Evolutionary conservation across 164 flowering plant genomes (phyloP).

Genomic region (Berberis thunbergii): DNA sequence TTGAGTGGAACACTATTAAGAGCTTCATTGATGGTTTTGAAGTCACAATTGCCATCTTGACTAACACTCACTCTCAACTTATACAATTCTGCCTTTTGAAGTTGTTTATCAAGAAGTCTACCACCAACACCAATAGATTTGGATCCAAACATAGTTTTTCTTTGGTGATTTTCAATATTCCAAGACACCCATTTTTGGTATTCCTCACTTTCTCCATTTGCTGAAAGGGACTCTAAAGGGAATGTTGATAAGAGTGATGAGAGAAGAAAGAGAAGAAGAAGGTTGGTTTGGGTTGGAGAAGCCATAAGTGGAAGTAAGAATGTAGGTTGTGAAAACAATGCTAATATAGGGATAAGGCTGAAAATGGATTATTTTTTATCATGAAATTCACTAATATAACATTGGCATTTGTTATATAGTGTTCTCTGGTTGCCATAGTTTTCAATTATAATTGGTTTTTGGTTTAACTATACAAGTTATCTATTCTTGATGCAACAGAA

Average conservation of each 20-base stretch:
- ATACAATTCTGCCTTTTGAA: slow-evolving; percentile 36
- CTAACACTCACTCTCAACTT: slow-evolving; percentile 27
- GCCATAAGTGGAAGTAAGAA: slow-evolving; percentile 11
- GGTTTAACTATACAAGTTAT: background rate
- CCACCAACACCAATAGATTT: background rate
- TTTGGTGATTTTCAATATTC: slow-evolving; percentile 25
- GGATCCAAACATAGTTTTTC: slow-evolving; percentile 4
- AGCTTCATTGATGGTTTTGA: slow-evolving; percentile 30
- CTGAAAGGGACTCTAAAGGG: slow-evolving; percentile 7
- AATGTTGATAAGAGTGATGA: background rate
- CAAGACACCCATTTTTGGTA: slow-evolving; percentile 38
- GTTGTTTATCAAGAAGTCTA: slow-evolving; percentile 23
- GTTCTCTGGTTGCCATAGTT: background rate
- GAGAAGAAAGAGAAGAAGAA: slow-evolving; percentile 12
- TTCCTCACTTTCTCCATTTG: slow-evolving; percentile 7
- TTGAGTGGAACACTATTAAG: slow-evolving; percentile 23
- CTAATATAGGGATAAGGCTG: background rate
- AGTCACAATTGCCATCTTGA: slow-evolving; percentile 38
- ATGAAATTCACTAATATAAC: slow-evolving; percentile 7
- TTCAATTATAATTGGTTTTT: background rate
- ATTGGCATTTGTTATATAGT: background rate
- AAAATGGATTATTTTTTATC: slow-evolving; percentile 6
- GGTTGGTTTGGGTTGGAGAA: background rate
- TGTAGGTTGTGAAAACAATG: background rate
- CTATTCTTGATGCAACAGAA: too few species aligned